phyloP scores from a whole-genome alignment of 805 yeast genomes.

The Suhomyces faveliae region DNA sequence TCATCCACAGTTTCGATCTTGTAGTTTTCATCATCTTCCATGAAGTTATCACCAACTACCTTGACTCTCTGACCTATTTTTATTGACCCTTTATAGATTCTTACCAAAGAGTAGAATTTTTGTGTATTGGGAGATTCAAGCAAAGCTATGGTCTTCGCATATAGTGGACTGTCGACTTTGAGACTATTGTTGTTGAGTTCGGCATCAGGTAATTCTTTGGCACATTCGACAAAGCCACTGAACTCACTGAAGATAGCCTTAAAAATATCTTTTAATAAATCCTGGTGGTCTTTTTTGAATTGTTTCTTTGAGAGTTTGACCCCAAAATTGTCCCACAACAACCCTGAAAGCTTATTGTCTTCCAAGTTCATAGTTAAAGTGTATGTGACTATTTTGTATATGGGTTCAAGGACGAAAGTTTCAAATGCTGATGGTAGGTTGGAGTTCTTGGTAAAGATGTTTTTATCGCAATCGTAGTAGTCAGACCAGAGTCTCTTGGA shows the following conservation, averaged over 20 bases:
- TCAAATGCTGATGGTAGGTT: constrained; percentile 49
- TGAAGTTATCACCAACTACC: constrained; percentile 55
- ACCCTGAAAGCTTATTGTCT: constrained; percentile 32
- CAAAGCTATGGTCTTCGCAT: constrained; percentile 47
- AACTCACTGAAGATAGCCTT: constrained; percentile 50
- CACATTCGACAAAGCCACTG: constrained; percentile 52
- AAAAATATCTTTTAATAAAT: constrained; percentile 56
- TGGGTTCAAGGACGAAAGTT: constrained; percentile 68
- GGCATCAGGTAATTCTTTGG: constrained; percentile 18
- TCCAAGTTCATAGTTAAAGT: constrained; percentile 53
- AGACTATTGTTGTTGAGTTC: constrained; percentile 19
- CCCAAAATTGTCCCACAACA: constrained; percentile 51
- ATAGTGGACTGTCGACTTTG: background rate
- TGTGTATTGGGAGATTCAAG: constrained; percentile 54
- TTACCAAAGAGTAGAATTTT: constrained; percentile 54
- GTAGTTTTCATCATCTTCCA: constrained; percentile 53
- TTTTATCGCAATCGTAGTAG: constrained; percentile 43
- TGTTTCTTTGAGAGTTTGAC: constrained; percentile 40
- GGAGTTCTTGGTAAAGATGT: constrained; percentile 44
- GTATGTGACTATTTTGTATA: constrained; percentile 70
- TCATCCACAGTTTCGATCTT: constrained; percentile 40
- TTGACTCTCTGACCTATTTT: constrained; percentile 45
- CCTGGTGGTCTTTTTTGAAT: constrained; percentile 55
- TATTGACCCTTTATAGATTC: constrained; percentile 63
- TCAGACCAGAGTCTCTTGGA: constrained; percentile 76